Conservation (phyloP, 306 rosid genomes). For the Carpinus viminea region DNA sequence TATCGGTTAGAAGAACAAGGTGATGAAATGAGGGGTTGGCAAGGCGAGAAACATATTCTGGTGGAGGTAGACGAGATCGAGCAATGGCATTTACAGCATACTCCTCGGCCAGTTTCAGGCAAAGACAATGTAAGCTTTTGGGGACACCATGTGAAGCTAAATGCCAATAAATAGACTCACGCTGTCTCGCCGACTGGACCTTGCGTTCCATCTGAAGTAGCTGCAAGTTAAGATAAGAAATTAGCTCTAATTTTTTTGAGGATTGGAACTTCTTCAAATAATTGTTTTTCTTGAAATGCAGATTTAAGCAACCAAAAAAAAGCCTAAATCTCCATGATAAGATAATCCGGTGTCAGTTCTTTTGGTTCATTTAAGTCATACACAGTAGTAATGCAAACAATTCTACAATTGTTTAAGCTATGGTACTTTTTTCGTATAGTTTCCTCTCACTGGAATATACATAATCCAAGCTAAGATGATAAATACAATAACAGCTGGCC, state of each 20-base stretch:
- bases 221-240: conserved; percentile 47
- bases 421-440: not conserved
- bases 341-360: not conserved
- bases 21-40: conserved; percentile 69
- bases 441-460: not conserved
- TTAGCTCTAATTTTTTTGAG: conserved; percentile 12
- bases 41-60: conserved; percentile 74
- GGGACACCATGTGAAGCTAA: conserved; percentile 92
- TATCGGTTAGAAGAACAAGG: conserved; percentile 78
- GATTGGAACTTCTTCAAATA: not conserved
- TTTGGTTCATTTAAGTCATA: not conserved
- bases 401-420: not conserved
- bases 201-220: conserved; percentile 74
- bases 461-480: not conserved
- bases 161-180: conserved; percentile 83
- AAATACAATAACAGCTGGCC: not conserved
- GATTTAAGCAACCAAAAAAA: not conserved
- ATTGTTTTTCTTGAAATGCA: not conserved
- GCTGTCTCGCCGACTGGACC: conserved; percentile 67
- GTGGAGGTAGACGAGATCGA: conserved; percentile 78
- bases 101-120: conserved; percentile 85
- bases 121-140: conserved; percentile 72
- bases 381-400: not conserved
- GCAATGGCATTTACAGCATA: conserved; percentile 80
- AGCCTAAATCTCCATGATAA: not conserved